Conservation (phyloP, 2,329 filamentous ascomycete genomes). For the Rutstroemia sydowiana region DNA sequence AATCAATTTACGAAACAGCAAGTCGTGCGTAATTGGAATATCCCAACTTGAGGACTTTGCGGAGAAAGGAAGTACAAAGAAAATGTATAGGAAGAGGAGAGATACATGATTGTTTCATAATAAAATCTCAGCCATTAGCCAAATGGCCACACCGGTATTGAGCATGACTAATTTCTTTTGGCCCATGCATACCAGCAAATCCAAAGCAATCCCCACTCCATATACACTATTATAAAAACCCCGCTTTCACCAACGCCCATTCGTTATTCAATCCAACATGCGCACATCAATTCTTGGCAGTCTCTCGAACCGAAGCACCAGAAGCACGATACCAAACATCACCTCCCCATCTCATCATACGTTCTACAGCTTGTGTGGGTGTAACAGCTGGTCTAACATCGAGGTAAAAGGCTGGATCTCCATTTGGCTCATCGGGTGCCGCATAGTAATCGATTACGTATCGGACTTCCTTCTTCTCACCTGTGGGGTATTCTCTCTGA, state of each 20-base stretch:
- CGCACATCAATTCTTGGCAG: constrained; percentile 11
- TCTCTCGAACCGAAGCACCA: constrained; percentile 25
- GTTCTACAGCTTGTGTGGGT: constrained; percentile 71
- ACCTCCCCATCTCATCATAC: constrained; percentile 80
- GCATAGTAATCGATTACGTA: constrained; percentile 98
- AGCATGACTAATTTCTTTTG: too few relatives aligned
- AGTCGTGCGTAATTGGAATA: too few relatives aligned
- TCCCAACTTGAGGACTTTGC: too few relatives aligned
- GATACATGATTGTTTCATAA: too few relatives aligned
- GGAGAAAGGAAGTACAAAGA: neutral
- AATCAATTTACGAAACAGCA: too few relatives aligned
- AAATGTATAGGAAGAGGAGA: too few relatives aligned
- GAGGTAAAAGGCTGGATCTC: constrained; percentile 91
- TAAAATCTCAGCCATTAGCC: too few relatives aligned
- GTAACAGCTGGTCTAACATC: constrained; percentile 88
- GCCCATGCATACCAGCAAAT: too few relatives aligned
- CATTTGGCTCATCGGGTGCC: constrained; percentile 62
- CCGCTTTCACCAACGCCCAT: neutral
- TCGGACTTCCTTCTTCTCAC: constrained; percentile 67
- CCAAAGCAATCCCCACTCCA: too few relatives aligned
- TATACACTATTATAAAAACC: too few relatives aligned
- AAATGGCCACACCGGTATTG: too few relatives aligned
- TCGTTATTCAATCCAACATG: neutral
- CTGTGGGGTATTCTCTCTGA: constrained; percentile 54
- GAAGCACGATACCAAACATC: constrained; percentile 71